These are phyloP conservation scores for Suhomyces taliae DNA, from an alignment of 1,139 yeast species.

Conservation along the genomic window DNA sequence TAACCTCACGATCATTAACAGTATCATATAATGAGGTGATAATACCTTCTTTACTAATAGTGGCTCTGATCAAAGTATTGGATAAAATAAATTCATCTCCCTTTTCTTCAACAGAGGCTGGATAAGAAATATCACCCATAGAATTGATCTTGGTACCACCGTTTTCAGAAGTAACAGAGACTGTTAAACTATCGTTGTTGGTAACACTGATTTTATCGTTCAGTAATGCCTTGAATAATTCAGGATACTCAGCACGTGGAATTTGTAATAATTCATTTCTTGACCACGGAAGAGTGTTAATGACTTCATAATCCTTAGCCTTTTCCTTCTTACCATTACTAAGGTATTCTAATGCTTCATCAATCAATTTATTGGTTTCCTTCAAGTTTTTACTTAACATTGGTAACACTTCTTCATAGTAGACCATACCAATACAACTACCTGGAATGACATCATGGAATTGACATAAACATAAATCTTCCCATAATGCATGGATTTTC, in stretches of 20 bases:
- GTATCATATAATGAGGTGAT: slow-evolving; percentile 68
- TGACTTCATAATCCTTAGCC: slow-evolving; percentile 23
- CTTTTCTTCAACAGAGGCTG: slow-evolving; percentile 46
- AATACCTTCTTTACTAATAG: slow-evolving; percentile 60
- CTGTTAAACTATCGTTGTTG: slow-evolving; percentile 6
- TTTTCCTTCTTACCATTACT: slow-evolving; percentile 11
- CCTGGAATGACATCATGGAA: slow-evolving; percentile 98
- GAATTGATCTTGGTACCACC: slow-evolving; percentile 19
- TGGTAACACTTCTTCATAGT: slow-evolving; percentile 86
- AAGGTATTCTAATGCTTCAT: slow-evolving; percentile 43
- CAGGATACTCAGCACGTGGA: slow-evolving; percentile 10
- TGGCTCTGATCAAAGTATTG: slow-evolving; percentile 62
- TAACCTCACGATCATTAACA: slow-evolving; percentile 60
- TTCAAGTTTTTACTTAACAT: slow-evolving; percentile 61
- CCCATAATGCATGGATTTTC: slow-evolving; percentile 76
- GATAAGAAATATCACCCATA: slow-evolving; percentile 34
- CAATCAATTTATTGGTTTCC: slow-evolving; percentile 52
- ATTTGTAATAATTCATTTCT: slow-evolving; percentile 55
- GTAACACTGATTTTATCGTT: background rate
- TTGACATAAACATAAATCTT: slow-evolving; percentile 83
- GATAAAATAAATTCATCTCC: slow-evolving; percentile 50
- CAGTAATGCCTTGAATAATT: slow-evolving; percentile 10
- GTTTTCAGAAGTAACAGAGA: slow-evolving; percentile 16
- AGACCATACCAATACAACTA: slow-evolving; percentile 91
- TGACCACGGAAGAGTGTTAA: slow-evolving; percentile 72